Evolutionary conservation across 305 asterid species (phyloP).

Genomic region (Coffea humblotiana): DNA sequence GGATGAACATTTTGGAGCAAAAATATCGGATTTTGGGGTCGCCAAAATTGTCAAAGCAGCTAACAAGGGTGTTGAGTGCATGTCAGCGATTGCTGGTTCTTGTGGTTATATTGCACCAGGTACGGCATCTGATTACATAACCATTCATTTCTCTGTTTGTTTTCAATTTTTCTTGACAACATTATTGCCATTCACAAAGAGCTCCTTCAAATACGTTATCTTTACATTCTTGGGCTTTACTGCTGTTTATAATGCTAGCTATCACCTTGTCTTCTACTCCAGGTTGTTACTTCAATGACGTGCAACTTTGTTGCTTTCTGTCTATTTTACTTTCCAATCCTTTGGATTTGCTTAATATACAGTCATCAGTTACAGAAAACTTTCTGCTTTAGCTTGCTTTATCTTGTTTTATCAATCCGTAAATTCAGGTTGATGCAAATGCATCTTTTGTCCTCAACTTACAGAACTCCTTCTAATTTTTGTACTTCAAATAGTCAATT

Average conservation of each 20-base stretch:
- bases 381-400: neutral
- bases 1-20: conserved; percentile 60
- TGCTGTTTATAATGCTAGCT: neutral
- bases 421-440: neutral
- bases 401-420: neutral
- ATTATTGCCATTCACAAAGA: neutral
- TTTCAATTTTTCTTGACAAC: neutral
- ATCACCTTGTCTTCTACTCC: neutral
- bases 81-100: conserved; percentile 83
- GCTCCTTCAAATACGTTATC: neutral
- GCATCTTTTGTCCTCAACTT: neutral
- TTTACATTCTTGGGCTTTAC: neutral
- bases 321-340: neutral
- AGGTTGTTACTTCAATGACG: neutral
- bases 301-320: neutral
- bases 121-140: conserved; percentile 19
- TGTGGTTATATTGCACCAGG: conserved; percentile 97
- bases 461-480: neutral
- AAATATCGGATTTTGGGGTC: conserved; percentile 86
- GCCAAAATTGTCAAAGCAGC: conserved; percentile 50
- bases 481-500: neutral
- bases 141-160: neutral
- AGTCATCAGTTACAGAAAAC: neutral
- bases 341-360: neutral
- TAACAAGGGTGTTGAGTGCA: conserved; percentile 44